Base-by-base conservation (phyloP, 1,284 basidiomycete genomes). In the Pyrrhoderma noxium region DNA sequence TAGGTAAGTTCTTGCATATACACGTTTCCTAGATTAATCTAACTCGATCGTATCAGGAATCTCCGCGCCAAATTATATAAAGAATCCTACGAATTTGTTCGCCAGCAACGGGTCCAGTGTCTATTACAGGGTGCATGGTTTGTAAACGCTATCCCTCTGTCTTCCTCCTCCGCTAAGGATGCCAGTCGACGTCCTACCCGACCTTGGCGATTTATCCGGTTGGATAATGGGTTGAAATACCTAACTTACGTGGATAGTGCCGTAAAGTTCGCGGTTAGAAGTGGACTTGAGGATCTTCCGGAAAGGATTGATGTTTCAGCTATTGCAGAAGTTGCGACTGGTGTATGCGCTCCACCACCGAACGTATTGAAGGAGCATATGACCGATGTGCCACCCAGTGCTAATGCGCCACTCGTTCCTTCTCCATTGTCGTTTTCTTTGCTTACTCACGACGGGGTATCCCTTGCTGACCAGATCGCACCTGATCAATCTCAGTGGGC, bases 111-210 rank as follows among this genome's bases (percentile, higher is more conserved):
- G 42, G 85, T 93, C 59, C 86, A 90, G 58, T 93, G 90, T 62
- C 65, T 95, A 39, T 69, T 91, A 45, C 85, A 91, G 62, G 91
- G 91, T n/a, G 87, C 90, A 34, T 94, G 91, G 91, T 93, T 94
- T 66, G 77, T 87, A 57, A 89, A 87, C 60, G 86, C 79, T 3
- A 66, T 85, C 37, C 79, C 79, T 0, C 60, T 73, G 22, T 67
- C 72, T 9, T 68, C 76, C 1, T 71, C 69, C 13, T 62, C 66
- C 11, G 61, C 76, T 5, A 72, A 77, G 44, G 76, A 82, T 45
- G 67, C 72, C 19, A 64, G 72, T 42, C 75, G 79, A 43, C 73
- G 79, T 38, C 79, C 81, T 3, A 74, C 65, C 34, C 72, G 77
- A 43, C 80, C 80, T 8, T 89, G 88, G 87, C 73, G 85, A 45